Evolutionary conservation across 2,329 filamentous ascomycete species (phyloP).

Genomic region (Paraphaeosphaeria minitans): DNA sequence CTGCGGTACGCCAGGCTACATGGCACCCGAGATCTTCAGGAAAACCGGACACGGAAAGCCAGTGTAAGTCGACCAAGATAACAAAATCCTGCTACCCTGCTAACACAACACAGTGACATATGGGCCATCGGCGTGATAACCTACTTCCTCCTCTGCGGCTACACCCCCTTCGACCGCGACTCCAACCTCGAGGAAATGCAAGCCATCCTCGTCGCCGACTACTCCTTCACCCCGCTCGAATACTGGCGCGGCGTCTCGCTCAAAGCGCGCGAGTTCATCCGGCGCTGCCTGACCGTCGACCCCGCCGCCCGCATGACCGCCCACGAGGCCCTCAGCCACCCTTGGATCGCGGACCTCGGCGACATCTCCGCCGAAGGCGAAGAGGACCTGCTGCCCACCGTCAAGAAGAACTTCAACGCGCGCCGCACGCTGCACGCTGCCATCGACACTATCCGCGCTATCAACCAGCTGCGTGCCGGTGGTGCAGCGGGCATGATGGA

Average conservation of each 20-base stretch:
- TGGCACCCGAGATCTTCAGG: conserved; percentile 99
- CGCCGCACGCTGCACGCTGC: conserved; percentile 68
- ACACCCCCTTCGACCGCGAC: conserved; percentile 97
- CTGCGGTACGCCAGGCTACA: conserved; percentile 96
- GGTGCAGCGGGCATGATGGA: conserved; percentile 65
- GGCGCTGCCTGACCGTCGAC: conserved; percentile 88
- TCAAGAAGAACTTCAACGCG: conserved; percentile 75
- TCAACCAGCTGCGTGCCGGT: conserved; percentile 69
- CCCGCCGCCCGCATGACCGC: conserved; percentile 86
- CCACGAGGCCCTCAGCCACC: conserved; percentile 72
- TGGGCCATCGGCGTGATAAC: conserved; percentile 99
- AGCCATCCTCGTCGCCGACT: conserved; percentile 94
- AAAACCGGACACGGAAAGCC: conserved; percentile 98
- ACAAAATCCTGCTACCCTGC: neutral
- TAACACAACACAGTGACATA: conserved; percentile 66
- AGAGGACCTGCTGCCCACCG: conserved; percentile 65
- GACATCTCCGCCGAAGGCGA: conserved; percentile 49
- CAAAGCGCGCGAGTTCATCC: conserved; percentile 86
- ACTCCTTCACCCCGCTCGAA: conserved; percentile 89
- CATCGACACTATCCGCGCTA: conserved; percentile 70
- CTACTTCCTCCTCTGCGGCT: conserved; percentile 96
- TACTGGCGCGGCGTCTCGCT: conserved; percentile 96
- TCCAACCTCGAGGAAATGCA: conserved; percentile 99
- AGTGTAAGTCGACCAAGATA: conserved; percentile 60
- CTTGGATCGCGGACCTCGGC: conserved; percentile 66